Percentiles rank a stretch among this genome's conserved stretches.
Conservation (phyloP, 345 rosid species). For the Luvunga scandens region DNA sequence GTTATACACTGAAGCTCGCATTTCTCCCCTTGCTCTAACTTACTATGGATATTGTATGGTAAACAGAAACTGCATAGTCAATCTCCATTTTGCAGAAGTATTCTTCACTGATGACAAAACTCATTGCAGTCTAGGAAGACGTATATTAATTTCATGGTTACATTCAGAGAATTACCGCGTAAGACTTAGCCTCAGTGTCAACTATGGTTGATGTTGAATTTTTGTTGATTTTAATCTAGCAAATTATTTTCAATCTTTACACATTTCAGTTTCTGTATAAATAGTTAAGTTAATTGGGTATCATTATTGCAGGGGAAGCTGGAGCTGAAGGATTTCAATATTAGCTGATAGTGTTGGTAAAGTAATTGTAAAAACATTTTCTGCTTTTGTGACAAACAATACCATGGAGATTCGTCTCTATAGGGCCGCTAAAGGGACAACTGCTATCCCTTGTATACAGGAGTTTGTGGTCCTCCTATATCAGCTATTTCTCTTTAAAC, state of each 20-base stretch:
- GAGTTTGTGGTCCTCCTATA: conserved; percentile 52
- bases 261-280: too few relatives aligned
- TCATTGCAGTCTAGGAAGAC: conserved; percentile 46
- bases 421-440: conserved; percentile 66
- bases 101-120: conserved; percentile 36
- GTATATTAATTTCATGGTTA: conserved; percentile 61
- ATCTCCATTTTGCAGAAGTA: conserved; percentile 79
- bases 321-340: too few relatives aligned
- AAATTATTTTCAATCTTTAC: too few relatives aligned
- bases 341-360: too few relatives aligned
- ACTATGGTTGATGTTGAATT: too few relatives aligned
- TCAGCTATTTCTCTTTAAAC: conserved; percentile 43
- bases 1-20: conserved; percentile 38
- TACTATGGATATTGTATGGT: conserved; percentile 44
- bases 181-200: too few relatives aligned
- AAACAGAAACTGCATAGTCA: conserved; percentile 45
- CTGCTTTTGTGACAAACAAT: too few relatives aligned
- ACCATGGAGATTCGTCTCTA: conserved; percentile 36
- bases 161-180: conserved; percentile 32
- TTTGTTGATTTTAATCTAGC: too few relatives aligned
- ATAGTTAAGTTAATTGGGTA: too few relatives aligned
- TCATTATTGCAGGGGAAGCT: too few relatives aligned
- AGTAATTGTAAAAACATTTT: too few relatives aligned
- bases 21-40: conserved; percentile 45
- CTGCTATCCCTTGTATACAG: conserved; percentile 33